phyloP scores from a whole-genome alignment of 2,329 filamentous ascomycete genomes.

The Monascus ruber region DNA sequence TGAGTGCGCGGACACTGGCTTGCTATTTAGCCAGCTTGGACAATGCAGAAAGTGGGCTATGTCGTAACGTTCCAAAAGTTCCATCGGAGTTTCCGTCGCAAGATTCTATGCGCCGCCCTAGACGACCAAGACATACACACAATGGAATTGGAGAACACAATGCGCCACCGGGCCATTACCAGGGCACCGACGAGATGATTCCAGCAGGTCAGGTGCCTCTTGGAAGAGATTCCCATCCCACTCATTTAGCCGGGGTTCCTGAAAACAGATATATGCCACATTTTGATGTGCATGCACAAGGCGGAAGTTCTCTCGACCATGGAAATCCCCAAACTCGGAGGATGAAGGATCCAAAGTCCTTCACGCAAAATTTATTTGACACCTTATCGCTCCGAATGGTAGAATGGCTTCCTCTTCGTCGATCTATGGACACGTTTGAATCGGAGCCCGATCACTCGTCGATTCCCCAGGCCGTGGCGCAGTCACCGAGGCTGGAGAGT shows the following conservation, averaged over 20 bases:
- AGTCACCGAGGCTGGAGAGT: conserved; percentile 6
- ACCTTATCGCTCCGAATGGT: conserved; percentile 35
- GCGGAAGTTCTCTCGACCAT: conserved; percentile 9
- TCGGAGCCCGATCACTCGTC: conserved; percentile 4
- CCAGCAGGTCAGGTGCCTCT: background rate
- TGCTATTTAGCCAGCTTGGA: conserved; percentile 71
- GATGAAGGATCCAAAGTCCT: conserved; percentile 48
- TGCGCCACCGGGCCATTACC: background rate
- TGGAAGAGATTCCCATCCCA: background rate
- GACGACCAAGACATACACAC: conserved; percentile 16
- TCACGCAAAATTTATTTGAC: conserved; percentile 48
- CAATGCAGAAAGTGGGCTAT: conserved; percentile 60
- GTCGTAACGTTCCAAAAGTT: conserved; percentile 36
- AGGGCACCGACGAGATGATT: background rate
- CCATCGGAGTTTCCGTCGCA: conserved; percentile 15
- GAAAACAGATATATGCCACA: background rate
- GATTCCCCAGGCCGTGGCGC: background rate
- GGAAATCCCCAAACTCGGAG: conserved; percentile 13
- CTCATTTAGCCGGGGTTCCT: conserved; percentile 4
- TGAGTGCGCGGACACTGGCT: conserved; percentile 71
- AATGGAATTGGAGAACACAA: conserved; percentile 1
- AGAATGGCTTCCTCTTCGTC: conserved; percentile 35
- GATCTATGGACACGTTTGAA: conserved; percentile 13
- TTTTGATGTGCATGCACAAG: conserved; percentile 2
- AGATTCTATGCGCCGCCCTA: conserved; percentile 16